phyloP scores from a whole-genome alignment of 179 eudicot genomes.

The Spinacia oleracea region DNA sequence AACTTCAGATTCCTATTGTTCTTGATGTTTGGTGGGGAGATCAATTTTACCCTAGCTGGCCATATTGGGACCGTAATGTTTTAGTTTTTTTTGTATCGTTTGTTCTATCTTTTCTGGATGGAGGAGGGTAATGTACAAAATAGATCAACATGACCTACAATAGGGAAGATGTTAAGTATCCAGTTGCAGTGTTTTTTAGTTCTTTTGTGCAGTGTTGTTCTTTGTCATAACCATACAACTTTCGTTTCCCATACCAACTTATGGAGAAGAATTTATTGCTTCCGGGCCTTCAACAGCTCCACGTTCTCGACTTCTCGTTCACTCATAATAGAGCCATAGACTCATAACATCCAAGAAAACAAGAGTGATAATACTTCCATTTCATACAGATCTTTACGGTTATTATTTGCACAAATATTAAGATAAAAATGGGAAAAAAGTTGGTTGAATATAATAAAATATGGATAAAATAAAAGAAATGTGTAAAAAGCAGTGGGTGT shows the following conservation, averaged over 20 bases:
- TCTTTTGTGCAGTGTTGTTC: background rate
- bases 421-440: no score
- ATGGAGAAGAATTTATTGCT: constrained; percentile 5
- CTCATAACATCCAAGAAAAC: constrained; percentile 2
- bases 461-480: no score
- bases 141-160: constrained; percentile 3
- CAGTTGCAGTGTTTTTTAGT: constrained; percentile 16
- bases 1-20: background rate
- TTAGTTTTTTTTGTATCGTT: background rate
- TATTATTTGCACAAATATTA: no score
- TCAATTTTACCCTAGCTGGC: constrained; percentile 9
- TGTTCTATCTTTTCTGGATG: background rate
- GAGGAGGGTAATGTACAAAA: background rate
- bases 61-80: constrained; percentile 11
- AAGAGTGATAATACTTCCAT: background rate
- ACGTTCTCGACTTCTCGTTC: constrained; percentile 7
- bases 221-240: constrained; percentile 1
- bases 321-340: no score
- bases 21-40: constrained; percentile 16
- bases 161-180: constrained; percentile 18
- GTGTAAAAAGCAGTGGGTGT: no score
- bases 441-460: no score
- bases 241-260: background rate
- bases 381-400: no score
- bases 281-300: no score